Conservation (phyloP, 169 alveolate genomes). For the Cryptosporidium bovis region DNA sequence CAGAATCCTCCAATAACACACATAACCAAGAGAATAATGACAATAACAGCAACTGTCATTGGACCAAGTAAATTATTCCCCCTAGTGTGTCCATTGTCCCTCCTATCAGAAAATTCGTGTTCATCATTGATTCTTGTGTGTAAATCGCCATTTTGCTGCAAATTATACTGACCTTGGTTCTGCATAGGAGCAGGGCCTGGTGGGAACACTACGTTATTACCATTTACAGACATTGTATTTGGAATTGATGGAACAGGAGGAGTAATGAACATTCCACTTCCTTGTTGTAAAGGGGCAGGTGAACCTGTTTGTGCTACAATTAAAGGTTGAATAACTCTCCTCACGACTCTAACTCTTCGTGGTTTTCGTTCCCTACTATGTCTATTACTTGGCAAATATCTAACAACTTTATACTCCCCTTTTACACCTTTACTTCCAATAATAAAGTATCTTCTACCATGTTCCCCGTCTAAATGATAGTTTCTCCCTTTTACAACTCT, state of each 20-base stretch:
- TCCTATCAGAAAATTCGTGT: not conserved
- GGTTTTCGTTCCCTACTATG: not conserved
- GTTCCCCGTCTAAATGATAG: not conserved
- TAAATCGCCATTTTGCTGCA: slow-evolving; percentile 10
- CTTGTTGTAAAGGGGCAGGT: not conserved
- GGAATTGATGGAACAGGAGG: too few relatives aligned
- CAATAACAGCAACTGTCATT: slow-evolving; percentile 28
- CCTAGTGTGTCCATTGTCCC: not conserved
- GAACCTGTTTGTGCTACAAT: slow-evolving; percentile 5
- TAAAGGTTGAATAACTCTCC: slow-evolving; percentile 28
- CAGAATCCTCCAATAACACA: slow-evolving; percentile 68
- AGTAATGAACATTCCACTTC: not conserved
- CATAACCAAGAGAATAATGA: slow-evolving; percentile 26
- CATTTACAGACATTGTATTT: too few relatives aligned
- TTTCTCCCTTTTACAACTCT: not conserved
- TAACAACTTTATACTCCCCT: slow-evolving; percentile 37
- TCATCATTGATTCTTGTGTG: not conserved
- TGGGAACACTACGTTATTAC: slow-evolving; percentile 1
- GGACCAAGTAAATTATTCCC: slow-evolving; percentile 52
- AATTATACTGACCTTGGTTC: not conserved
- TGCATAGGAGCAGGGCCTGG: slow-evolving; percentile 3
- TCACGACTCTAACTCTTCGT: not conserved
- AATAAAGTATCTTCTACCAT: slow-evolving; percentile 19
- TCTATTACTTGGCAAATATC: not conserved
- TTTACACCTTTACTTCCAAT: not conserved